Base-by-base conservation (phyloP, 805 yeast species). In the Metschnikowia baotianmanensis region DNA sequence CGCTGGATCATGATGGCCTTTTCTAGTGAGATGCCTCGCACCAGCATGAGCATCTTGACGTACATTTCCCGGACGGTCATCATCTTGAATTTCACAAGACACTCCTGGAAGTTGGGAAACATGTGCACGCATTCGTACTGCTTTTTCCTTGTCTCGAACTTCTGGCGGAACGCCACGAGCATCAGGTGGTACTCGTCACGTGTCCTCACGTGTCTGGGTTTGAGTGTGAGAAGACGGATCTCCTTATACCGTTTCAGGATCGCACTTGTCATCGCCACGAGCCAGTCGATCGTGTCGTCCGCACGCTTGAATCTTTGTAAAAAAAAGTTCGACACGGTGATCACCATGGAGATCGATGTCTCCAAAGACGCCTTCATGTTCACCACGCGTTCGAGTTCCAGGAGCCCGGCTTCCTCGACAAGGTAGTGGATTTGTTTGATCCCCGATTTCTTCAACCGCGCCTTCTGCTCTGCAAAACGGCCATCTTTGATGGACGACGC, bases 401-500 rank as follows among this genome's bases (percentile, higher is more conserved):
- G 59, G 1, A 72, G 55, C 23, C 76, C 73, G 4, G 75, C 76
- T 45, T 87, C 95, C 58, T 93, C 99, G 12, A 93, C 77, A 3
- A 93, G 57, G 53, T 93, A 93, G 49, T 79, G 81, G 15, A 83
- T 76, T 48, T 85, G 74, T 15, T 67, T 65, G 55, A 90, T 65
- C 0, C 86, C 88, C 0, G 93, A 76, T 58, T 82, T 76, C 36
- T 72, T 73, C 42, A 93, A 67, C 39, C 99, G 72, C 13, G 73
- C 64, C 56, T 91, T 90, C 58, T 93, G 99, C 58, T 93, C 99
- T 40, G 72, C 70, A 54, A 84, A 89, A 36, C 99, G 66, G 2
- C 96, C 96, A 62, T 93, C 99, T 45, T 76, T 74, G 33, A 93
- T 88, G 37, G 96, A 86, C 24, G 71, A 56, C 0, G 84, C 84